Conservation (phyloP, 2,329 filamentous ascomycete species). For the Thelonectria discophora region DNA sequence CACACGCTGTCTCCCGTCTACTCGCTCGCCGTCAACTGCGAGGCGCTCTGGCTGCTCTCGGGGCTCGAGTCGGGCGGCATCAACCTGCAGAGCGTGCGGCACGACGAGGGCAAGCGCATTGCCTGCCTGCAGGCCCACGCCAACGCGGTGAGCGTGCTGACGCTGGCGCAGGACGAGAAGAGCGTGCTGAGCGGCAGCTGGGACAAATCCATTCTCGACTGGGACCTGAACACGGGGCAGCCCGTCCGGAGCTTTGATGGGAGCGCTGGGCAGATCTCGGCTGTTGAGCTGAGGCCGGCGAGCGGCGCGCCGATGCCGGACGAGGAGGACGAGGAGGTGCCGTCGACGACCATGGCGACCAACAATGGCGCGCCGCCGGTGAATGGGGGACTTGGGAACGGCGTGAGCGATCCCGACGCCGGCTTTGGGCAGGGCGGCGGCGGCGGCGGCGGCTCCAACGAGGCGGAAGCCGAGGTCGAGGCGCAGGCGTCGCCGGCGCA, state of each 20-base stretch:
- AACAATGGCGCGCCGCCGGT: conserved; percentile 72
- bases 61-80: conserved; percentile 91
- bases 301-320: conserved; percentile 79
- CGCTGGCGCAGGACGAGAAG: conserved; percentile 83
- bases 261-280: conserved; percentile 83
- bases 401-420: conserved; percentile 31
- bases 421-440: conserved; percentile 35
- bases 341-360: conserved; percentile 77
- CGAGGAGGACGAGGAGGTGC: conserved; percentile 68
- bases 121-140: conserved; percentile 82
- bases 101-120: conserved; percentile 94
- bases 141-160: conserved; percentile 89
- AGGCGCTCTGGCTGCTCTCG: conserved; percentile 90
- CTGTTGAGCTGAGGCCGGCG: conserved; percentile 84
- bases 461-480: no score
- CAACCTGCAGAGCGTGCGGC: conserved; percentile 90
- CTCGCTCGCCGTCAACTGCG: conserved; percentile 88
- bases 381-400: conserved; percentile 56
- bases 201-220: conserved; percentile 94
- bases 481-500: conserved; percentile 74
- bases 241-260: conserved; percentile 79
- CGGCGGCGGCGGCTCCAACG: no score
- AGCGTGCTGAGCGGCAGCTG: conserved; percentile 92
- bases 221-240: conserved; percentile 90
- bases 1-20: conserved; percentile 87